Conservation (phyloP, 768 basidiomycete species). For the Gymnopilus junonius region DNA sequence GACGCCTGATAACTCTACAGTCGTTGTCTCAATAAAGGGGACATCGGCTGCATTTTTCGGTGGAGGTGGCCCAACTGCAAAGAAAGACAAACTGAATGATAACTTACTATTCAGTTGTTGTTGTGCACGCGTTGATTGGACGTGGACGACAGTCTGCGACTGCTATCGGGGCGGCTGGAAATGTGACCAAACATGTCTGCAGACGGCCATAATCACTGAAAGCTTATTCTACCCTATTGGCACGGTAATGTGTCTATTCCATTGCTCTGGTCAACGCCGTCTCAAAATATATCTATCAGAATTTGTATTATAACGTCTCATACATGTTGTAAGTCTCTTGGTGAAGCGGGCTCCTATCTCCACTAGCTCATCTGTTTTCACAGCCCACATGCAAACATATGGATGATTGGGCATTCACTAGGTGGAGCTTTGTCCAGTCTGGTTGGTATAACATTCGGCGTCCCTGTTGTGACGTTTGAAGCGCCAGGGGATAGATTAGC, state of each 20-base stretch:
- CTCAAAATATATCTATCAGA: conserved; percentile 47
- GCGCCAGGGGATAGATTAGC: conserved; percentile 88
- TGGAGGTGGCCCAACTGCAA: conserved; percentile 80
- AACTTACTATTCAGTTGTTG: conserved; percentile 94
- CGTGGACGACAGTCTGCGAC: conserved; percentile 93
- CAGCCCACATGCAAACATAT: conserved; percentile 81
- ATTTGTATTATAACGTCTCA: conserved; percentile 92
- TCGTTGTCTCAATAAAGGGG: conserved; percentile 92
- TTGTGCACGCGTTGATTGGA: conserved; percentile 90
- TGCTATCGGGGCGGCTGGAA: conserved; percentile 83
- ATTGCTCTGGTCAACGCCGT: neutral
- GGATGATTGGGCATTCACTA: conserved; percentile 81
- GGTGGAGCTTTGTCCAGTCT: conserved; percentile 80
- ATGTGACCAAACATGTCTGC: conserved; percentile 82
- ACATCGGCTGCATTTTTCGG: conserved; percentile 81
- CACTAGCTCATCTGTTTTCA: neutral
- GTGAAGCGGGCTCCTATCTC: neutral
- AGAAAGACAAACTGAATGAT: conserved; percentile 94
- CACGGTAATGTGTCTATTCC: conserved; percentile 58
- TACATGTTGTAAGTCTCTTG: conserved; percentile 69
- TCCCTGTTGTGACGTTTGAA: conserved; percentile 87
- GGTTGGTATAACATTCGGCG: conserved; percentile 87
- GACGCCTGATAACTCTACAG: conserved; percentile 77
- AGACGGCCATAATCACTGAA: conserved; percentile 74
- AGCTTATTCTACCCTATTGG: conserved; percentile 90